A percentile compares a stretch with the other conserved stretches of the same genome.
Conservation (phyloP, 306 rosid genomes). For the Cucurbita pepo region DNA sequence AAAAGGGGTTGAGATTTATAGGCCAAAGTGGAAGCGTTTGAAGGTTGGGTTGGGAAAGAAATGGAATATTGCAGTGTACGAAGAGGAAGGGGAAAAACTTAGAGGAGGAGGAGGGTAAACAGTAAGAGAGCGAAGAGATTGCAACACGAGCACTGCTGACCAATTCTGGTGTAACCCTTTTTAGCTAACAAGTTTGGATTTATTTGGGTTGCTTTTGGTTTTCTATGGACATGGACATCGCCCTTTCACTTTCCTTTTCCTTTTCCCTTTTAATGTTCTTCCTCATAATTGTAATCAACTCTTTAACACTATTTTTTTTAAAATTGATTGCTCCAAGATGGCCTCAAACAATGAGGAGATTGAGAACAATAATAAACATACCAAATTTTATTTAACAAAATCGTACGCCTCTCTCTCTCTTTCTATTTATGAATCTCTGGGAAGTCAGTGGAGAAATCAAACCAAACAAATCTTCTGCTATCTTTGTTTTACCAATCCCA, state of each 20-base stretch:
- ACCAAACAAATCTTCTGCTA: background rate
- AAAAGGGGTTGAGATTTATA: slow-evolving; percentile 14
- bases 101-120: background rate
- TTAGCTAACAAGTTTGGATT: slow-evolving; percentile 5
- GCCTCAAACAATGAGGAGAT: background rate
- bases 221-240: background rate
- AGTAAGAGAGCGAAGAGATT: background rate
- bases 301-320: too few species aligned
- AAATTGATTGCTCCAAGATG: background rate
- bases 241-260: background rate
- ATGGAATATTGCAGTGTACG: slow-evolving; percentile 7
- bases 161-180: background rate
- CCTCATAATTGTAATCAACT: too few species aligned
- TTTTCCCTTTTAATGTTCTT: background rate
- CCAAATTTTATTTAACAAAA: background rate
- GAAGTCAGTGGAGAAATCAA: background rate
- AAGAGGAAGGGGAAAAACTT: background rate
- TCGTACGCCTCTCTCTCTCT: too few species aligned
- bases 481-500: background rate
- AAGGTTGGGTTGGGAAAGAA: slow-evolving; percentile 1
- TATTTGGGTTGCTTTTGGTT: background rate
- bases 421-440: background rate
- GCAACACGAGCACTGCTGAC: background rate
- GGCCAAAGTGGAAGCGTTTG: background rate
- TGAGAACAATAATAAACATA: background rate